Percentiles rank a stretch among this genome's conserved stretches.
Evolutionary conservation across 176 grass and related monocot genomes (phyloP).

Genomic region (Oryza glumipatula): DNA sequence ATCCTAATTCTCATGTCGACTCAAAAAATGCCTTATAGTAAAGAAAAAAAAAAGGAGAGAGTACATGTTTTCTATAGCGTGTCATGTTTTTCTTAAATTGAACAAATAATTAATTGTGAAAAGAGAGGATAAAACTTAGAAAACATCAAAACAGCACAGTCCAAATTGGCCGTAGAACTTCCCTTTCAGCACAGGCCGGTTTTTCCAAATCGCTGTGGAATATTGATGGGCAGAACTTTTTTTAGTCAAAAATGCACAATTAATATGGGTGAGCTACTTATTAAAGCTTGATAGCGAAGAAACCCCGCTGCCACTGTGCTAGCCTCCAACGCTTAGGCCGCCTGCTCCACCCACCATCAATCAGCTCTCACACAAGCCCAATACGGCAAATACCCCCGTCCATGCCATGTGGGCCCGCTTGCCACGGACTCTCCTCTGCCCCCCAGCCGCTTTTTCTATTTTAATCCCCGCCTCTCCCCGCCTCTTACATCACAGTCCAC

Average conservation of each 20-base stretch:
- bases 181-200: too few relatives aligned
- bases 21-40: too few relatives aligned
- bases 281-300: constrained; percentile 1
- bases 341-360: constrained; percentile 9
- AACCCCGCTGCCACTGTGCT: background rate
- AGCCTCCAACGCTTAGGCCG: constrained; percentile 24
- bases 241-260: too few relatives aligned
- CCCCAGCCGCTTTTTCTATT: constrained; percentile 25
- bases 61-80: too few relatives aligned
- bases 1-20: too few relatives aligned
- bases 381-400: background rate
- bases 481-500: constrained; percentile 21
- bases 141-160: too few relatives aligned
- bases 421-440: background rate
- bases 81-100: too few relatives aligned
- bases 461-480: constrained; percentile 7
- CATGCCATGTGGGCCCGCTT: constrained; percentile 31
- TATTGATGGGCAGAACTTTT: background rate
- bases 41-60: too few relatives aligned
- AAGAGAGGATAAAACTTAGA: too few relatives aligned
- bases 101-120: too few relatives aligned
- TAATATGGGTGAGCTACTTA: too few relatives aligned
- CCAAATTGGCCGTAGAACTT: too few relatives aligned
- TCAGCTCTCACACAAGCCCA: background rate
- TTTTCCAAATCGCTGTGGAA: background rate